Evolutionary conservation across 129 eudicot species (phyloP), one percentile per base, ranked within the genome.

Genomic region (Saussurea involucrata): DNA sequence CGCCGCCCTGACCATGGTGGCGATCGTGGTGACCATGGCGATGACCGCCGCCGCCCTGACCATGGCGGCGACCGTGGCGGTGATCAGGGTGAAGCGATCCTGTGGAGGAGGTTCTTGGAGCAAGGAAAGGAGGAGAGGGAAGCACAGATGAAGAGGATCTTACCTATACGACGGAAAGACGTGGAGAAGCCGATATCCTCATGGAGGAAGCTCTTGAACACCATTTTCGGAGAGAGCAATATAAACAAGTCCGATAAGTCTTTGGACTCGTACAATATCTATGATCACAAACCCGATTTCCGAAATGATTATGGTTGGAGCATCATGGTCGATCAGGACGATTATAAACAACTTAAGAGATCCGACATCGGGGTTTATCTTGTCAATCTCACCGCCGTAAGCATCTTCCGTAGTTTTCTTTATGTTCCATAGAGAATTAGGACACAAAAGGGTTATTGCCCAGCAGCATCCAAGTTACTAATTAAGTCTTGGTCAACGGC

Each of bases 301-400:
- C 72, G 63, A 82, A 95, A 95, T 69, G 63, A 86, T 55, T 95
- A 85, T 22, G 98, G 98, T n/a, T 91, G 86, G 90, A 95, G 92
- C 78, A 15, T 80, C 8, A 89, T 85, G 6, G 70, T 95, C n/a
- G 81, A 85, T 10, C 83, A 86, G 44, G 53, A 75, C 3, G 92
- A 85, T 46, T 95, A 87, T 44, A 27, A 76, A 5, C 94, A 96
- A 10, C 97, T 95, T 20, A 34, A 27, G 18, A 69, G 63, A 20
- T 90, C 95, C 0, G 87, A 83, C 73, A 53, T 89, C 2, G 89
- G 94, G 0, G 79, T 88, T 15, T 95, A 87, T 73, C 86, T 86
- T 3, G 97, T 91, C 82, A 91, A 95, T 73, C 96, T 95, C 53
- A 81, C 89, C 0, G 95, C 97, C 81, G 97, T 89, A 89, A 76